Percentiles rank a stretch among this genome's conserved stretches.
Evolutionary conservation across 495 filamentous ascomycete species (phyloP).

Genomic region (Parathielavia hyrcaniae): DNA sequence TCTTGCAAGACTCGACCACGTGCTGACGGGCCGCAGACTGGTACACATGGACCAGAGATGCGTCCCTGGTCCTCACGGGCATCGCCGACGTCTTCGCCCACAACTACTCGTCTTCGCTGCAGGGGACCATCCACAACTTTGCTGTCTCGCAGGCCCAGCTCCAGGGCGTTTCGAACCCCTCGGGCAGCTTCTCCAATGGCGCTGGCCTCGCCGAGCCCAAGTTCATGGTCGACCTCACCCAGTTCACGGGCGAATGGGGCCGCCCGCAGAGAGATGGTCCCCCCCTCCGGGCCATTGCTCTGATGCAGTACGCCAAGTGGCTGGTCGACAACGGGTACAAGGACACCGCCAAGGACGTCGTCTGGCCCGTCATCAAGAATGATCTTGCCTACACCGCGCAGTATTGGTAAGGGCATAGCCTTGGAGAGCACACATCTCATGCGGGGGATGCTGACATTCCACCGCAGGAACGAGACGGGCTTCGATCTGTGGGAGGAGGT

Average conservation of each 20-base stretch:
- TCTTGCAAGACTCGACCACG: not conserved
- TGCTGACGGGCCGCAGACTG: slow-evolving; percentile 37
- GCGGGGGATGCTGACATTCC: not conserved
- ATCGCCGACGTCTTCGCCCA: slow-evolving; percentile 54
- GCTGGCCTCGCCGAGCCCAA: slow-evolving; percentile 57
- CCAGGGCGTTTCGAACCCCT: slow-evolving; percentile 56
- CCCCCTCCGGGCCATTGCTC: slow-evolving; percentile 58
- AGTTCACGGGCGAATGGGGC: slow-evolving; percentile 61
- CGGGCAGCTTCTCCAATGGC: slow-evolving; percentile 46
- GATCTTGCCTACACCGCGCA: slow-evolving; percentile 64
- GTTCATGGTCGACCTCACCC: slow-evolving; percentile 53
- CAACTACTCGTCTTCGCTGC: slow-evolving; percentile 46
- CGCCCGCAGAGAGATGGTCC: slow-evolving; percentile 69
- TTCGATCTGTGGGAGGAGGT: slow-evolving; percentile 74
- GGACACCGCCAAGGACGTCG: slow-evolving; percentile 33
- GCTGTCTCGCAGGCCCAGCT: slow-evolving; percentile 54
- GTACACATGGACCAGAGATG: slow-evolving; percentile 69
- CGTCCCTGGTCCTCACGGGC: slow-evolving; percentile 56
- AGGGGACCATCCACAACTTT: slow-evolving; percentile 52
- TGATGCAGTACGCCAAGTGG: slow-evolving; percentile 44
- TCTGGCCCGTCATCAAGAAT: slow-evolving; percentile 61
- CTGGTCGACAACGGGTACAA: slow-evolving; percentile 45
- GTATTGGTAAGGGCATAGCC: slow-evolving; percentile 49
- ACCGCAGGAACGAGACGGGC: slow-evolving; percentile 50
- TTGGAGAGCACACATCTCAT: not conserved